These are phyloP conservation scores for Naematelia encephala DNA, from an alignment of 768 basidiomycete genomes.

Conservation along the genomic window DNA sequence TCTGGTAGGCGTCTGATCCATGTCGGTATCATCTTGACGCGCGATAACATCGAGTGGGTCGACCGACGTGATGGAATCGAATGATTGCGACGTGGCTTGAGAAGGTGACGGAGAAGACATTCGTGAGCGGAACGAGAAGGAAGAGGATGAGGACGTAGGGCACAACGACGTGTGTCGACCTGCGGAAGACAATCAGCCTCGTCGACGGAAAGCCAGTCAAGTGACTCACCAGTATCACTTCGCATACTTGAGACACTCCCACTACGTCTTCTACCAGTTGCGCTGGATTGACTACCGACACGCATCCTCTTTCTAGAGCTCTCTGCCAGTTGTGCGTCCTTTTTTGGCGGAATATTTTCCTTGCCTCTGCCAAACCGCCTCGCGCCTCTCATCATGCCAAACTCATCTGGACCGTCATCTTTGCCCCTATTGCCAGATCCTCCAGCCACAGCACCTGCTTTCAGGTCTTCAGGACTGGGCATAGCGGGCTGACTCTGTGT, in stretches of 20 bases:
- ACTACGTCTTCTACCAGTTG: slow-evolving; percentile 31
- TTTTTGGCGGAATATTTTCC: slow-evolving; percentile 45
- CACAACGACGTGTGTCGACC: slow-evolving; percentile 28
- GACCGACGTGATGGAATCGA: slow-evolving; percentile 22
- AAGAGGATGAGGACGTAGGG: slow-evolving; percentile 22
- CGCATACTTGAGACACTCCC: slow-evolving; percentile 40
- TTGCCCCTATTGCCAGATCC: slow-evolving; percentile 20
- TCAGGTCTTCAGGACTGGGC: slow-evolving; percentile 17
- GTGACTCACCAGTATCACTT: slow-evolving; percentile 36
- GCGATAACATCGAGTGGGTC: slow-evolving; percentile 24
- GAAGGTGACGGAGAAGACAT: slow-evolving; percentile 33
- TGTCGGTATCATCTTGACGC: slow-evolving; percentile 20
- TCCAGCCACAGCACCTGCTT: slow-evolving; percentile 15
- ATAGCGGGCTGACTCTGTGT: slow-evolving; percentile 34
- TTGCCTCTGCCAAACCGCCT: slow-evolving; percentile 37
- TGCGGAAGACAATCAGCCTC: background rate
- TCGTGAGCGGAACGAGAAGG: slow-evolving; percentile 15
- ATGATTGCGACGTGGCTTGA: slow-evolving; percentile 18
- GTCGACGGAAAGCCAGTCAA: background rate
- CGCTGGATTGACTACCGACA: slow-evolving; percentile 16
- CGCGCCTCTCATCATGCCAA: slow-evolving; percentile 2
- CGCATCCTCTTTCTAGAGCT: slow-evolving; percentile 32
- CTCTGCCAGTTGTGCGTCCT: slow-evolving; percentile 23
- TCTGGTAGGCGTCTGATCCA: slow-evolving; percentile 40
- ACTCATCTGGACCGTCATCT: slow-evolving; percentile 23